Base-by-base conservation (phyloP, 202 grass and related monocot species). In the Digitaria exilis region DNA sequence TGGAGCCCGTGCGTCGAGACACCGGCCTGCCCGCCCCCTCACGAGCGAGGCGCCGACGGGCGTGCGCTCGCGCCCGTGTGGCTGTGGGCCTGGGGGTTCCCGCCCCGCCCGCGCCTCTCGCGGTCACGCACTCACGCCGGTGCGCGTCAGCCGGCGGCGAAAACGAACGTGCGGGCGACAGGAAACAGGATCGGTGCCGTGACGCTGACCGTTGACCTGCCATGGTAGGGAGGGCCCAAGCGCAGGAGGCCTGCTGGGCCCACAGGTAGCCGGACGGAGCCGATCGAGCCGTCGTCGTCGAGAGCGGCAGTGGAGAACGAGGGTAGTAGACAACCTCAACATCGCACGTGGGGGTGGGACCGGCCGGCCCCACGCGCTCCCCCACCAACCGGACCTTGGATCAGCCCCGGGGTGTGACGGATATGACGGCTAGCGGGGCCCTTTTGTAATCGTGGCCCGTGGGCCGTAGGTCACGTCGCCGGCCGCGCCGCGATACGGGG, bases 311-410 rank as follows among this genome's bases (percentile, higher is more conserved):
- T n/a, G 3, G 49, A 9, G 18, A 32, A 13, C 3, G 21, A 18
- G n/a, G n/a, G n/a, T n/a, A n/a, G 73, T 61, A 42, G 77, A 44
- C 78, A 81, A 80, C 15, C 77, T 83, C 84, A 28, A 61, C 84
- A 87, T 69, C 84, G 80, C 84, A 84, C 84, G 88, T 86, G 84
- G 77, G 71, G 51, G 3, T 14, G 79, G 56, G 65, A 22, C 79
- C 57, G 9, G 7, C 49, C 11, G 73, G 49, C 29, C 75, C 81
- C 71, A 5, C 8, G 17, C 14, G 45, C 60, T 37, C 73, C 87
- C 86, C 75, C 76, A 60, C 80, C 83, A 69, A 87, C 75, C 91
- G 74, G 79, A 89, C 88, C 88, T n/a, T 77, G 70, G 69, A 86
- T 84, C 88, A 72, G 59, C 77, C 55, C 70, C n/a, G n/a, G 75